Base-by-base conservation (phyloP, 441 rosid genomes). In the Populus tomentosa region DNA sequence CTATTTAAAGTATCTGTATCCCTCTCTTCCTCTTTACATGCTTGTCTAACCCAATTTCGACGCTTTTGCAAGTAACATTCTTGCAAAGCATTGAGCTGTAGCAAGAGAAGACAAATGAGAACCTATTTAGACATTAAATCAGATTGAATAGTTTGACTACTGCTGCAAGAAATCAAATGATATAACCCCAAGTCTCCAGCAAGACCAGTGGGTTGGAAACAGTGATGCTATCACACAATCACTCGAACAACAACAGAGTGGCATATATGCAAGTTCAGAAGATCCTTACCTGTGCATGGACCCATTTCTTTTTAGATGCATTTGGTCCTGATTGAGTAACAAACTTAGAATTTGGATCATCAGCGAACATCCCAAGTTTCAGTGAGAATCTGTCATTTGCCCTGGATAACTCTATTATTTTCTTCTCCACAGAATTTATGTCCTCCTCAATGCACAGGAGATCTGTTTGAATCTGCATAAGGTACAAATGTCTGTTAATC, bases 11-110 rank as follows among this genome's bases (percentile, higher is more conserved):
- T 81, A 84, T 80, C 84, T 78, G 76, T 87, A 82, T 86, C 88
- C 77, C 81, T 72, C 66, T 88, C 91, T 78, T 83, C 84, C 40
- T 78, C 84, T 53, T 20, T 56, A 53, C 4, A 6, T 30, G 65
- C 64, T 69, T 59, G 76, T 81, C 84, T 86, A 68, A 77, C 84
- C 81, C 84, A 71, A 73, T 84, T 89, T 26, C 86, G 90, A 61
- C 93, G 83, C 84, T 92, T 92, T 87, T 88, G 95, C 81, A 92
- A 86, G 78, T 92, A 92, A 82, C 91, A 92, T 73, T 90, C 97
- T 85, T 88, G 93, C 69, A 91, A 85, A 77, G 90, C 97, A 80
- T 82, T 89, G 84, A 92, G 88, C 97, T 92, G 67, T 20, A 66
- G 42, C 42, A 38, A 9, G 42, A 38, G 42, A 38, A 38, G 42